Evolutionary conservation across 345 rosid genomes (phyloP).

Genomic region (Streptanthus diversifolius): DNA sequence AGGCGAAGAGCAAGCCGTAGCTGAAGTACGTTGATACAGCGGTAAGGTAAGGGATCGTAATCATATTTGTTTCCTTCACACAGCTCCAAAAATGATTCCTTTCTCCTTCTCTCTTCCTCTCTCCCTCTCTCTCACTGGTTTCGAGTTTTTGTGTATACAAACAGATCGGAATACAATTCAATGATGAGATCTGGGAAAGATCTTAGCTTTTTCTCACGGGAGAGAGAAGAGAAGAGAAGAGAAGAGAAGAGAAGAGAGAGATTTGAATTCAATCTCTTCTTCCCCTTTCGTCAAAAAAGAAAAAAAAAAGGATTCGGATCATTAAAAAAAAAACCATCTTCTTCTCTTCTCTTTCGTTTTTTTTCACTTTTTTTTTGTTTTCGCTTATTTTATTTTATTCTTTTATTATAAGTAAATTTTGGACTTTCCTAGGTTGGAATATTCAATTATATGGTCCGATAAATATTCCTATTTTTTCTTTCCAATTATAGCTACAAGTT

Average conservation of each 20-base stretch:
- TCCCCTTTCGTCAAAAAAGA: slow-evolving; percentile 8
- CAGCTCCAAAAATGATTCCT: neutral
- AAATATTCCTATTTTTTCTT: too few relatives aligned
- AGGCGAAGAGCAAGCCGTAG: slow-evolving; percentile 70
- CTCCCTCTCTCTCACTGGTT: neutral
- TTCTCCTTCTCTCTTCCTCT: neutral
- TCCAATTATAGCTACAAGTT: too few relatives aligned
- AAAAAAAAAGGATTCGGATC: neutral
- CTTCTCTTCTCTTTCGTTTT: neutral
- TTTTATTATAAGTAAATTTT: neutral
- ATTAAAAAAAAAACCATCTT: neutral
- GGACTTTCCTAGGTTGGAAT: neutral
- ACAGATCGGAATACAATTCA: neutral
- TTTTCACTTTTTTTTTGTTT: neutral
- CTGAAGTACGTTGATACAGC: slow-evolving; percentile 75
- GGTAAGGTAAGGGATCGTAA: slow-evolving; percentile 67
- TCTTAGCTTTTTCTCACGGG: neutral
- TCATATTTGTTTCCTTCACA: slow-evolving; percentile 29
- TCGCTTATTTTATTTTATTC: neutral
- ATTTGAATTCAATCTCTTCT: slow-evolving; percentile 28
- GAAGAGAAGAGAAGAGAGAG: slow-evolving; percentile 14
- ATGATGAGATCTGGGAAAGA: slow-evolving; percentile 29
- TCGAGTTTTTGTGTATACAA: neutral
- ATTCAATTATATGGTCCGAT: neutral
- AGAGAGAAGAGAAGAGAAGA: slow-evolving; percentile 12